A percentile compares a stretch with the other conserved stretches of the same genome.
Evolutionary conservation across 2,329 filamentous ascomycete species (phyloP).

Genomic region (Penicillium sp.): DNA sequence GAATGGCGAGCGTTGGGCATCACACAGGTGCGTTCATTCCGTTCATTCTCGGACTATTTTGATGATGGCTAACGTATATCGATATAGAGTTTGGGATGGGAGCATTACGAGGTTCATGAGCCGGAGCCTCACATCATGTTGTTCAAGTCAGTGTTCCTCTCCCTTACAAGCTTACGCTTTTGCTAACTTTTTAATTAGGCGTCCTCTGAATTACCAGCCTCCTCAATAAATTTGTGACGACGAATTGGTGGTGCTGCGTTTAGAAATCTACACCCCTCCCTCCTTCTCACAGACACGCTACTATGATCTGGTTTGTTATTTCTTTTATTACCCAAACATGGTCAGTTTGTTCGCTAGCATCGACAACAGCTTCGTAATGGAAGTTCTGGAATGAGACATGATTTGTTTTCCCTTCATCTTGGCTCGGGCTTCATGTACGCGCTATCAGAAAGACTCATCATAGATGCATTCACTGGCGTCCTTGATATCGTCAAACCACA

Average conservation of each 20-base stretch:
- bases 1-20: conserved; percentile 97
- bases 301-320: conserved; percentile 3
- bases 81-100: conserved; percentile 86
- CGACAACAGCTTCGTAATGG: conserved; percentile 24
- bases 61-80: conserved; percentile 7
- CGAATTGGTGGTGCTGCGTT: conserved; percentile 11
- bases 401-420: conserved; percentile 18
- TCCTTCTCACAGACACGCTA: conserved; percentile 4
- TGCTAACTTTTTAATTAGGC: conserved; percentile 47
- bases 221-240: conserved; percentile 42
- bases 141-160: conserved; percentile 72
- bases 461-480: neutral
- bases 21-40: conserved; percentile 65
- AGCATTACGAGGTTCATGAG: conserved; percentile 98
- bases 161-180: conserved; percentile 7
- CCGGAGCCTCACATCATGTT: conserved; percentile 96
- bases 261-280: conserved; percentile 7
- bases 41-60: conserved; percentile 16
- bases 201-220: conserved; percentile 78
- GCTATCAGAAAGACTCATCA: neutral
- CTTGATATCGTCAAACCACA: conserved; percentile 42
- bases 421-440: conserved; percentile 7
- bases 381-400: conserved; percentile 30
- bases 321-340: conserved; percentile 17
- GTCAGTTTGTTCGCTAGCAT: conserved; percentile 20